Evolutionary conservation across 495 filamentous ascomycete genomes (phyloP), one percentile per base, ranked within the genome.

Genomic region (Tirmania nivea): DNA sequence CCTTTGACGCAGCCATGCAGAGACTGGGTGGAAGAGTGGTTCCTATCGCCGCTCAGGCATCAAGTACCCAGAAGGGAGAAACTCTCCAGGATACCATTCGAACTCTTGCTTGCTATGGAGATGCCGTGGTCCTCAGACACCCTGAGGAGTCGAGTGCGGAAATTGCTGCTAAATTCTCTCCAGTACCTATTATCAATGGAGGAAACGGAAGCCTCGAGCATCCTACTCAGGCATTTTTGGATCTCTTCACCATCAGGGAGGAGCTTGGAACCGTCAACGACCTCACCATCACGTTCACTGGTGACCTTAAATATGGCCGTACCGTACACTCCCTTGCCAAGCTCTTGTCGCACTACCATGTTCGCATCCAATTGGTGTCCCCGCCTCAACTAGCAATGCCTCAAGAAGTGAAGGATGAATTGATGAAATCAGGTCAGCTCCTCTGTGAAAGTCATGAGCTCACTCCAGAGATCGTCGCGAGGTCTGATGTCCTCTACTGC

Each of bases 1-100:
- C 90, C 21, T 97, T 97, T 61, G 92, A 97, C 62, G 80, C 88
- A 34, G 92, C 90, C 39, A 97, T 97, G 90, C 88, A 95, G 72
- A 81, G 92, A 12, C 79, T 97, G 8, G 90, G 90, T 45, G 90
- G 90, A 25, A 74, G 80, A 21, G 84, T 79, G 31, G 73, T 96
- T 50, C 71, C 78, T 56, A 81, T 95, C 62, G 72, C 79, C 7
- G 86, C 84, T 2, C 74, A 79, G 34, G 75, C 82, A 60, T 94
- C 88, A 10, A 89, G 83, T 1, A 83, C 83, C 16, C 74, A 84
- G 65, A 97, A 96, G 73, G 90, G 92, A 50, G 90, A 97, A 69
- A 78, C 80, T 8, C 77, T 97, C 9, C 83, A 92, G 63, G 90
- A 97, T 58, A 94, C 85, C 20, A 76, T 97, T 56, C 82, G 90